Conservation (phyloP, 192 early-diverging fungal species). For the Dispira simplex region DNA sequence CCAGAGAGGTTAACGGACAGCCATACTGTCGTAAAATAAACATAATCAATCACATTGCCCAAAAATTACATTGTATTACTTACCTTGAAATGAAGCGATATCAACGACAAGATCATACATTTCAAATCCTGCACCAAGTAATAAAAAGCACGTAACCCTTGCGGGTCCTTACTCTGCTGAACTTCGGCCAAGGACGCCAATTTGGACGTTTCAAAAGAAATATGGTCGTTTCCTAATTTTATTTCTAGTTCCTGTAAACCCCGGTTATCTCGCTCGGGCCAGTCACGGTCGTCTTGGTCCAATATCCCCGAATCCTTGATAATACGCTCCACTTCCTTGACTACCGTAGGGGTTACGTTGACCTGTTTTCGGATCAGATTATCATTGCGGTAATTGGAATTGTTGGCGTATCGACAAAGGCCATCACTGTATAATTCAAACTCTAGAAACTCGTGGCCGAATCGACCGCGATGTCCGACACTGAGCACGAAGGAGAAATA, state of each 20-base stretch:
- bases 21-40: too few relatives aligned
- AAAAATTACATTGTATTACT: background rate
- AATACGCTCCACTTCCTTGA: constrained; percentile 81
- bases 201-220: constrained; percentile 80
- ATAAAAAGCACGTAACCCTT: constrained; percentile 87
- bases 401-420: constrained; percentile 88
- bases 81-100: constrained; percentile 95
- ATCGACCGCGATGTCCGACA: constrained; percentile 83
- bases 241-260: constrained; percentile 95
- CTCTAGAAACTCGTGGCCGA: constrained; percentile 98
- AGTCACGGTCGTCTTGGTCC: constrained; percentile 76
- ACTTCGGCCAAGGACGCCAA: constrained; percentile 87
- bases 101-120: constrained; percentile 87
- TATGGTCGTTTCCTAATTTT: constrained; percentile 72
- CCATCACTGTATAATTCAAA: constrained; percentile 87
- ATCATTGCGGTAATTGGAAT: constrained; percentile 96
- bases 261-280: constrained; percentile 81
- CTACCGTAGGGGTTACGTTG: constrained; percentile 55
- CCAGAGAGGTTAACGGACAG: too few relatives aligned
- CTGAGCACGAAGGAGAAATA: constrained; percentile 15
- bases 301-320: constrained; percentile 81
- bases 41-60: too few relatives aligned
- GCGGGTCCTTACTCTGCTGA: constrained; percentile 77
- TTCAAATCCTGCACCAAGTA: constrained; percentile 98
- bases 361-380: constrained; percentile 87